phyloP scores from a whole-genome alignment of 106 monocot genomes.

The Allium cepa region DNA sequence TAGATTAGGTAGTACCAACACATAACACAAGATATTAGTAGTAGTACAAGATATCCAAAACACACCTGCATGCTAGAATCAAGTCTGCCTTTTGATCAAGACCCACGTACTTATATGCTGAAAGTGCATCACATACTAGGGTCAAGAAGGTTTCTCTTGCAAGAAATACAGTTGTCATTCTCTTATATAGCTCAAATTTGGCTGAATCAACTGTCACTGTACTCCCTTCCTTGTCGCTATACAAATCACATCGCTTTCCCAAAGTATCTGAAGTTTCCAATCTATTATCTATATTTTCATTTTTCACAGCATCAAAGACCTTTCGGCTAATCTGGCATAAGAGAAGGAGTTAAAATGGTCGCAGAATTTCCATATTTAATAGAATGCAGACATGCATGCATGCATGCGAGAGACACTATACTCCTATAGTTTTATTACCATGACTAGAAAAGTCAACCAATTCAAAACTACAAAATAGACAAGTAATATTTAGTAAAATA shows the following conservation, averaged over 20 bases:
- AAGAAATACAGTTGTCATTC: slow-evolving; percentile 61
- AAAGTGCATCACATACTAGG: slow-evolving; percentile 74
- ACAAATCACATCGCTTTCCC: slow-evolving; percentile 2
- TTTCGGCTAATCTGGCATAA: slow-evolving; percentile 71
- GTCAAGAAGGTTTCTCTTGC: slow-evolving; percentile 54
- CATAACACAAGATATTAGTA: no score
- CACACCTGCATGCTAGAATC: slow-evolving; percentile 85
- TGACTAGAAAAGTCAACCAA: not conserved
- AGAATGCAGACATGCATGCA: no score
- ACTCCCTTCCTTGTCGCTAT: not conserved
- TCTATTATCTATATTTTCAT: slow-evolving; percentile 7
- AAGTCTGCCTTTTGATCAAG: slow-evolving; percentile 88
- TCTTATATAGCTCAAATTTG: slow-evolving; percentile 90
- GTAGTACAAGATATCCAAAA: no score
- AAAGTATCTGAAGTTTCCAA: slow-evolving; percentile 9
- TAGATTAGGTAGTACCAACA: no score
- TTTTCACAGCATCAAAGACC: slow-evolving; percentile 68
- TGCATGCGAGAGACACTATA: not conserved
- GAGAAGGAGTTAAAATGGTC: not conserved
- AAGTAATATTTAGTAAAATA: not conserved
- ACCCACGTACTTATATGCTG: slow-evolving; percentile 79
- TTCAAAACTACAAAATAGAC: not conserved
- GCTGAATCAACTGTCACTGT: slow-evolving; percentile 20
- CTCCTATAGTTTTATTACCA: not conserved
- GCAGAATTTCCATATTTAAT: not conserved